These are phyloP conservation scores for Trametes cingulata DNA, from an alignment of 768 basidiomycete genomes.

Conservation along the genomic window DNA sequence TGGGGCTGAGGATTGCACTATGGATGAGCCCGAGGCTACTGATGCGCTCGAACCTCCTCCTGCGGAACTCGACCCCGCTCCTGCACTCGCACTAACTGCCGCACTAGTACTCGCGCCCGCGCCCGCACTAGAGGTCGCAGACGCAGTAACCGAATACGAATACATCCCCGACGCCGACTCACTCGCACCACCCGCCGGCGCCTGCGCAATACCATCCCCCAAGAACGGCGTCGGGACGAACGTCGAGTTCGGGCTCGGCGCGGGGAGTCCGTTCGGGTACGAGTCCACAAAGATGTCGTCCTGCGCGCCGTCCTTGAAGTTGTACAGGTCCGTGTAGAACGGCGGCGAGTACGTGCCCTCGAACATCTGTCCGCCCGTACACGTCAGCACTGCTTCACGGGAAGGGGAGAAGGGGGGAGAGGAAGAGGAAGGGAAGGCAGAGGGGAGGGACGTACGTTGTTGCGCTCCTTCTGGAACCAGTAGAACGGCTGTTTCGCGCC, in stretches of 20 bases:
- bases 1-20: constrained; percentile 36
- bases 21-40: constrained; percentile 53
- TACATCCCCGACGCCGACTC: too few relatives aligned
- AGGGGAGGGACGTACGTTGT: constrained; percentile 48
- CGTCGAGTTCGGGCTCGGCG: constrained; percentile 30
- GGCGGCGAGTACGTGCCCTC: constrained; percentile 63
- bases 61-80: background rate
- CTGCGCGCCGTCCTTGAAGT: constrained; percentile 75
- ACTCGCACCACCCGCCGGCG: background rate
- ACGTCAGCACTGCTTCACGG: too few relatives aligned
- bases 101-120: background rate
- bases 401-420: too few relatives aligned
- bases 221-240: constrained; percentile 29
- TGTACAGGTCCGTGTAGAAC: constrained; percentile 68
- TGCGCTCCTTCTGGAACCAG: constrained; percentile 63
- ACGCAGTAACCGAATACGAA: too few relatives aligned
- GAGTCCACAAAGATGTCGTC: constrained; percentile 69
- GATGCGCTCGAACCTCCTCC: background rate
- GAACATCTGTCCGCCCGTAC: constrained; percentile 51
- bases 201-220: background rate
- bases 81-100: background rate
- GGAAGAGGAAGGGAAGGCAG: background rate
- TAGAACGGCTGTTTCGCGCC: constrained; percentile 72
- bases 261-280: constrained; percentile 37
- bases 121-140: too few relatives aligned